Evolutionary conservation across 176 grass and related monocot genomes (phyloP), one percentile per base, ranked within the genome.

Genomic region (Phoenix roebelenii): DNA sequence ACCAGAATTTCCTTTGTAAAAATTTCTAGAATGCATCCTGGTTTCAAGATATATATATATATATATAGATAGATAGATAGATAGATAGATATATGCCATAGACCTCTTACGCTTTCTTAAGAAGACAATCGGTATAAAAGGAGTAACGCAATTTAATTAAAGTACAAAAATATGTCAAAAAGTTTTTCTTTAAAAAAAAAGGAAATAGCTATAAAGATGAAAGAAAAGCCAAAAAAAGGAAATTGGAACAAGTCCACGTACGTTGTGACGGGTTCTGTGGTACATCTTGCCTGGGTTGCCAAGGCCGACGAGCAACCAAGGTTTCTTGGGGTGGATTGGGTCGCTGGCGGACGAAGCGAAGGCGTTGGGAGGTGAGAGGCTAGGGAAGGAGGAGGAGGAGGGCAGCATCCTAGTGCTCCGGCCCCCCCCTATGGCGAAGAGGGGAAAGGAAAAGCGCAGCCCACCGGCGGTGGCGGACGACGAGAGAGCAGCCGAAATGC

Each of bases 251-350:
- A 10, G 35, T 29, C n/a, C n/a, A 3, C 12, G 67, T 88, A 97
- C 93, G 65, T 98, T 98, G 75, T 98, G 88, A 58, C 93, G 83
- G 24, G 93, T 98, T 20, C 87, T 64, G 57, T 81, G 78, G 67
- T 92, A 92, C 64, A 89, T 48, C 81, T 85, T 98, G 1, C 93
- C 93, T 10, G 93, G 93, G 60, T 98, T 98, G 24, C 93, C 93
- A 14, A 98, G 88, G 23, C 88, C 88, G 22, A 92, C 79, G 74
- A 98, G 73, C 20, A 98, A 60, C 93, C 93, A 98, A 16, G 88
- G 88, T 73, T 30, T 30, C 28, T 72, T 98, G 10, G 12, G 18
- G 69, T 64, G 73, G 26, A 72, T 19, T 51, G 57, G 76, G 14
- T 71, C 84, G 54, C 54, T 51, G 29, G 73, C 65, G 24, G 72